phyloP scores from a whole-genome alignment of 495 filamentous ascomycete species.

The Penicillium soppii region DNA sequence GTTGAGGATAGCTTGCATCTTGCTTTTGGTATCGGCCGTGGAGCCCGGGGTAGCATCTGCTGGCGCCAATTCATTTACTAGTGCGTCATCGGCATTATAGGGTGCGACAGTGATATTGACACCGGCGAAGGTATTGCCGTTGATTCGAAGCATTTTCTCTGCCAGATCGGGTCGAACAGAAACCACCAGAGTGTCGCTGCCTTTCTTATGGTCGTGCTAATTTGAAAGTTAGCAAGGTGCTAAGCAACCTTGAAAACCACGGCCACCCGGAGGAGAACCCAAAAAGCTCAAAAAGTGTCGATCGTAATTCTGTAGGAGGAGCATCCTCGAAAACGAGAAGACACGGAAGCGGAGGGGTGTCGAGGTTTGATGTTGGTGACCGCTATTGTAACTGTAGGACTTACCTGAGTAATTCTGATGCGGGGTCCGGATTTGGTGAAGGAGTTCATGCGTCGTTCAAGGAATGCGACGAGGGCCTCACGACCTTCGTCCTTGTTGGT shows the following conservation, averaged over 20 bases:
- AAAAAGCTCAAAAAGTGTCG: constrained; percentile 40
- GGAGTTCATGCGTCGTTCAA: constrained; percentile 72
- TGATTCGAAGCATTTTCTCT: constrained; percentile 58
- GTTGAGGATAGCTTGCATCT: constrained; percentile 59
- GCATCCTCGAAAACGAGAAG: constrained; percentile 58
- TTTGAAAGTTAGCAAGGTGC: constrained; percentile 67
- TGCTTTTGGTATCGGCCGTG: constrained; percentile 45
- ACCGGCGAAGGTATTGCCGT: constrained; percentile 65
- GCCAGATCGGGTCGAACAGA: constrained; percentile 63
- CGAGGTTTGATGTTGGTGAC: constrained; percentile 52
- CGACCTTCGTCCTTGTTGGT: constrained; percentile 69
- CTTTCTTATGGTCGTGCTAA: constrained; percentile 64
- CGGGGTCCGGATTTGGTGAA: constrained; percentile 47
- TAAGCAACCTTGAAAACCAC: constrained; percentile 51
- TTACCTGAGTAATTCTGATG: constrained; percentile 83
- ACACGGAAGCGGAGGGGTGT: constrained; percentile 51
- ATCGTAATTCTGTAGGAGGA: constrained; percentile 55
- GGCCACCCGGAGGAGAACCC: constrained; percentile 44
- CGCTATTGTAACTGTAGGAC: constrained; percentile 53
- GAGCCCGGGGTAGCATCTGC: constrained; percentile 27
- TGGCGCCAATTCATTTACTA: constrained; percentile 24
- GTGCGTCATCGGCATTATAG: constrained; percentile 22
- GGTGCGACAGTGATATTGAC: constrained; percentile 54
- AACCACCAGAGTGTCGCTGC: constrained; percentile 65
- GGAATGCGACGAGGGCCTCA: constrained; percentile 67